phyloP scores from a whole-genome alignment of 345 rosid species.

The Eucalyptus leucophloia region DNA sequence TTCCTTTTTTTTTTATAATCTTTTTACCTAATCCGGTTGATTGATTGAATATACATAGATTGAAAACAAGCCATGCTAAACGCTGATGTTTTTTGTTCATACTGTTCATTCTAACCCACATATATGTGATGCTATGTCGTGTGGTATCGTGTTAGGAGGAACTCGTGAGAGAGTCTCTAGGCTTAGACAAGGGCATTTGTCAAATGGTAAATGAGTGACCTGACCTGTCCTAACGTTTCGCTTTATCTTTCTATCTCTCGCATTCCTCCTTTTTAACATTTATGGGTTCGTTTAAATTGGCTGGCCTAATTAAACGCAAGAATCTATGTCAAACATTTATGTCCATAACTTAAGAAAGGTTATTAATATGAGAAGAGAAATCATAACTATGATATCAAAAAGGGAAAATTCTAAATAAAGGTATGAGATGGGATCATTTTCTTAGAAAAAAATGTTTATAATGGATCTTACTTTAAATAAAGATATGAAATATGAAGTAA shows the following conservation, averaged over 20 bases:
- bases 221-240: no score
- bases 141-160: not conserved
- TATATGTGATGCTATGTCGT: not conserved
- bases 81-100: not conserved
- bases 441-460: no score
- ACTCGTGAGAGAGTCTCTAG: no score
- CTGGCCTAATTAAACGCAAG: fast-evolving
- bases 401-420: fast-evolving
- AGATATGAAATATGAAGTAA: fast-evolving
- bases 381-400: no score
- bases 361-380: no score
- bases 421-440: no score
- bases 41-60: not conserved
- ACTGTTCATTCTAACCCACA: not conserved
- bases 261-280: no score
- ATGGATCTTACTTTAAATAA: no score
- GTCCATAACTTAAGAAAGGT: no score
- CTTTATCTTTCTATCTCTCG: no score
- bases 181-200: fast-evolving
- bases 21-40: not conserved
- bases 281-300: no score
- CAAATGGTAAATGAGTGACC: fast-evolving
- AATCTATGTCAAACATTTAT: no score
- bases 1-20: fast-evolving
- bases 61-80: not conserved